Conservation (phyloP, 2,329 filamentous ascomycete genomes). For the Curvularia sp. region DNA sequence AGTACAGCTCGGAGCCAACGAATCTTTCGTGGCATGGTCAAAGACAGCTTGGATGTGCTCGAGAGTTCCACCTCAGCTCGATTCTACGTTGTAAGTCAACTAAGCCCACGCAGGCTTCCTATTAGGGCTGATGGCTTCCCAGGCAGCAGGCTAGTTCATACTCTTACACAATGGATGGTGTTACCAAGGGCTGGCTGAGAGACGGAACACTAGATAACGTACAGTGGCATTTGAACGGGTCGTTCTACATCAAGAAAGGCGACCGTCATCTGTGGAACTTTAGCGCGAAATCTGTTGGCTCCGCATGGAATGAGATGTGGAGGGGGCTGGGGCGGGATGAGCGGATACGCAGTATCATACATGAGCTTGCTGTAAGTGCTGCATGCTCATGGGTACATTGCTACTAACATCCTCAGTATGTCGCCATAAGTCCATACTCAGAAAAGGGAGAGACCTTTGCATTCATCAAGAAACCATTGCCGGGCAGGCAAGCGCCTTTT, state of each 20-base stretch:
- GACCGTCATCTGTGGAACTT: slow-evolving; percentile 23
- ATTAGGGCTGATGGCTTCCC: neutral
- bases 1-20: slow-evolving; percentile 35
- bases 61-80: slow-evolving; percentile 22
- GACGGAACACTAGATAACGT: slow-evolving; percentile 13
- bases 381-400: neutral
- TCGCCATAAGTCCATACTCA: slow-evolving; percentile 33
- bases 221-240: slow-evolving; percentile 35
- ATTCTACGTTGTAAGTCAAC: slow-evolving; percentile 10
- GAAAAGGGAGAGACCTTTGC: slow-evolving; percentile 31
- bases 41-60: slow-evolving; percentile 27
- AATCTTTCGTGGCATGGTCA: slow-evolving; percentile 38
- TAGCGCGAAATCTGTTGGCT: slow-evolving; percentile 7
- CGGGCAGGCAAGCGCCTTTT: slow-evolving; percentile 22
- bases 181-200: slow-evolving; percentile 24
- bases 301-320: slow-evolving; percentile 34
- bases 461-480: slow-evolving; percentile 36
- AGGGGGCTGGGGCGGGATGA: neutral
- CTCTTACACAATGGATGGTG: neutral
- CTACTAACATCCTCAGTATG: slow-evolving; percentile 29
- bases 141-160: slow-evolving; percentile 15
- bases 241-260: slow-evolving; percentile 27
- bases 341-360: slow-evolving; percentile 4
- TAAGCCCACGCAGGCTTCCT: neutral
- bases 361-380: slow-evolving; percentile 32